Conservation (phyloP, 345 rosid species). For the Pugionium dolabratum region DNA sequence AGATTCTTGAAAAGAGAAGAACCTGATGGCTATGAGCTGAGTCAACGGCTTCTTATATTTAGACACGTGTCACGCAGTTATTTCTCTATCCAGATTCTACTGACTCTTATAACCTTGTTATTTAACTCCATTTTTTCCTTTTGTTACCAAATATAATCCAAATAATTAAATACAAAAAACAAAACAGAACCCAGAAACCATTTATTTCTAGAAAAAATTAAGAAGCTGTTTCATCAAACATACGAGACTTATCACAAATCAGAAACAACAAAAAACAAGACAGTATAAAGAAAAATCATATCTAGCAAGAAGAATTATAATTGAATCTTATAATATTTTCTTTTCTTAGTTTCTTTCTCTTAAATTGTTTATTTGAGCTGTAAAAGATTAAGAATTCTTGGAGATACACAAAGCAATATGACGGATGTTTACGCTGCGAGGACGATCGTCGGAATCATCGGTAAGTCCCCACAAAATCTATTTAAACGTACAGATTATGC, state of each 20-base stretch:
- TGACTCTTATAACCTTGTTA: slow-evolving; percentile 15
- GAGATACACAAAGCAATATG: slow-evolving; percentile 22
- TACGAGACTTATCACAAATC: slow-evolving; percentile 17
- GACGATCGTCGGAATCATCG: slow-evolving; percentile 59
- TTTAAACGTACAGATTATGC: neutral
- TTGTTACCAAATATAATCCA: slow-evolving; percentile 32
- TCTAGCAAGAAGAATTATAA: slow-evolving; percentile 24
- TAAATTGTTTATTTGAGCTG: slow-evolving; percentile 1
- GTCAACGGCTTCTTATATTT: slow-evolving; percentile 29
- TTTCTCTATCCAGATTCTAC: slow-evolving; percentile 21
- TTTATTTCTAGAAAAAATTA: neutral
- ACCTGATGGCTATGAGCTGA: slow-evolving; percentile 23
- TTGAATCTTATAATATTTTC: neutral
- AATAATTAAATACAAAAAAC: neutral
- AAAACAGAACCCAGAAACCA: slow-evolving; percentile 36
- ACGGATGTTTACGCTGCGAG: slow-evolving; percentile 36
- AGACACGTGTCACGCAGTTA: slow-evolving; percentile 30
- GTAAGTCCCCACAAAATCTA: slow-evolving; percentile 37
- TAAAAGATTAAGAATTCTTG: slow-evolving; percentile 21
- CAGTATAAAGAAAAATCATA: neutral
- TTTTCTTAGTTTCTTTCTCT: neutral
- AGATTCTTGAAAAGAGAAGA: too few species aligned
- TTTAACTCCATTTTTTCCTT: slow-evolving; percentile 22
- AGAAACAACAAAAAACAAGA: slow-evolving; percentile 13
- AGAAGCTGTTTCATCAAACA: slow-evolving; percentile 15